A percentile compares a stretch with the other conserved stretches of the same genome.
Evolutionary conservation across 2,329 filamentous ascomycete genomes (phyloP).

Genomic region (Diaporthe velutina): DNA sequence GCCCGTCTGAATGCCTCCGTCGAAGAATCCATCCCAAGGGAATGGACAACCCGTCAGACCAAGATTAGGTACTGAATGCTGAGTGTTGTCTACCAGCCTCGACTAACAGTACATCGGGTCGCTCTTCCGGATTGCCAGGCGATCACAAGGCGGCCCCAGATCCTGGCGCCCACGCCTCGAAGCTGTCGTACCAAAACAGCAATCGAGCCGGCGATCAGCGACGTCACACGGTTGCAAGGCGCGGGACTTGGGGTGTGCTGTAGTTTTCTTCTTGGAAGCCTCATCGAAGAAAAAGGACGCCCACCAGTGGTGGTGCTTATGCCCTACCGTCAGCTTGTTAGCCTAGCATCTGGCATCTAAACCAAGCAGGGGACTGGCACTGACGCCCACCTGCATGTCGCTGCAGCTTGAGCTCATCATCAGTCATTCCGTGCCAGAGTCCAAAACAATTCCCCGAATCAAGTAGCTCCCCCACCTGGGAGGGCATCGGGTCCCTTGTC

Average conservation of each 20-base stretch:
- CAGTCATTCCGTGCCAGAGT: background rate
- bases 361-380: background rate
- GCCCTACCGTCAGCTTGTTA: background rate
- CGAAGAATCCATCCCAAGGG: background rate
- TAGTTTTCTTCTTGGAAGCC: conserved; percentile 22
- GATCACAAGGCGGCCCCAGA: conserved; percentile 25
- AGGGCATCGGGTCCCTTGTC: background rate
- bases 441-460: conserved; percentile 25
- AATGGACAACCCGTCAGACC: background rate
- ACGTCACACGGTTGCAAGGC: conserved; percentile 24
- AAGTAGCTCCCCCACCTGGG: background rate
- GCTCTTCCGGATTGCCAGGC: conserved; percentile 28
- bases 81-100: background rate
- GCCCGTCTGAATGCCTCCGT: background rate
- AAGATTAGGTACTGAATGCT: background rate
- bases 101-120: conserved; percentile 2
- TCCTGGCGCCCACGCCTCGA: conserved; percentile 5
- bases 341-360: background rate
- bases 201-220: conserved; percentile 22
- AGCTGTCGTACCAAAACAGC: conserved; percentile 10
- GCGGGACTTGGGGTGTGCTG: background rate
- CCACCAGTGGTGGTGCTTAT: background rate
- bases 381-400: conserved; percentile 17
- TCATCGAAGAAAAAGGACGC: conserved; percentile 13
- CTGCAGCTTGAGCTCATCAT: conserved; percentile 27